These are phyloP conservation scores for Pholiota molesta DNA, from an alignment of 768 basidiomycete genomes.

Conservation along the genomic window DNA sequence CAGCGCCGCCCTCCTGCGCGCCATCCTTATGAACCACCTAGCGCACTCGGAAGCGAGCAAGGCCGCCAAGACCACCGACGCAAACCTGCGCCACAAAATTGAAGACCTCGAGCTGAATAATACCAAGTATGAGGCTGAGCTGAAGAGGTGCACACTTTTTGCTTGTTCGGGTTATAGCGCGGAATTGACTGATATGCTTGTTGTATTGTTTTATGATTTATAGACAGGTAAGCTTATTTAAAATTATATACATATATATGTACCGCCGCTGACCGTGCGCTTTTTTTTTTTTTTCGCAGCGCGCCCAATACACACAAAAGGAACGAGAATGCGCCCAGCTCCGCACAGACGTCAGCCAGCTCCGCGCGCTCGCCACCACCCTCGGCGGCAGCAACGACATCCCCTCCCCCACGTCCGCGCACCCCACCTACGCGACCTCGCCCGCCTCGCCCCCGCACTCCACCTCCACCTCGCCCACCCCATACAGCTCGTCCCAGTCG, in stretches of 20 bases:
- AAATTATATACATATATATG: conserved; percentile 11
- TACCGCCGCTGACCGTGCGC: conserved; percentile 20
- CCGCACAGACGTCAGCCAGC: conserved; percentile 64
- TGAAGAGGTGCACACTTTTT: conserved; percentile 61
- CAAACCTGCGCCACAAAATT: conserved; percentile 62
- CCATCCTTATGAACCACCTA: conserved; percentile 81
- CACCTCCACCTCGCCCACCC: conserved; percentile 38
- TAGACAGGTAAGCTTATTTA: conserved; percentile 60
- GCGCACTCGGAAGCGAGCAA: conserved; percentile 80
- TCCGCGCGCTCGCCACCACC: conserved; percentile 50
- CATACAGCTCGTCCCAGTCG: conserved; percentile 26
- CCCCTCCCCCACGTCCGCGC: conserved; percentile 30
- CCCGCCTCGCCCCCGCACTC: conserved; percentile 17
- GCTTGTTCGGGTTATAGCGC: conserved; percentile 6
- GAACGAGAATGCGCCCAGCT: conserved; percentile 72
- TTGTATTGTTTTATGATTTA: conserved; percentile 1
- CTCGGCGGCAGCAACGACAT: conserved; percentile 35
- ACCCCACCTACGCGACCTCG: conserved; percentile 30
- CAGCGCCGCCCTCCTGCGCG: conserved; percentile 78
- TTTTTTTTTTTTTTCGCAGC: conserved; percentile 35
- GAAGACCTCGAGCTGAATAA: conserved; percentile 64
- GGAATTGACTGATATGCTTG: background rate
- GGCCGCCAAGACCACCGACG: conserved; percentile 64
- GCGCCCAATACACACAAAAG: conserved; percentile 64
- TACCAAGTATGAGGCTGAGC: conserved; percentile 66